phyloP scores from a whole-genome alignment of 2,329 filamentous ascomycete genomes.

The Penicillium janthinellum region DNA sequence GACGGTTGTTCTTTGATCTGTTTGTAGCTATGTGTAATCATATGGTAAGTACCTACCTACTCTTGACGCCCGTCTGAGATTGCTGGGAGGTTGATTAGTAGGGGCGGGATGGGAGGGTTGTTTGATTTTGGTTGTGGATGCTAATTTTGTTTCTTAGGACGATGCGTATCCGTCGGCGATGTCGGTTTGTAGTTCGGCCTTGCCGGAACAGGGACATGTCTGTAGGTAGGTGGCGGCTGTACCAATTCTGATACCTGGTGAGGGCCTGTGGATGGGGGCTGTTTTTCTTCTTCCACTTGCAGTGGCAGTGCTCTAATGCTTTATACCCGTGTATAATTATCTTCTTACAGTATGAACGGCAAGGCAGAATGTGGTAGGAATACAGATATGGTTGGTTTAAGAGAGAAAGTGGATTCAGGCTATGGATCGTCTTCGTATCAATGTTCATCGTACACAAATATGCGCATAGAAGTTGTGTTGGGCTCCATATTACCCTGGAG shows the following conservation, averaged over 20 bases:
- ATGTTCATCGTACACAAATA: background rate
- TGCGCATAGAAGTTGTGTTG: background rate
- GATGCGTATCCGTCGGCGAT: slow-evolving; percentile 21
- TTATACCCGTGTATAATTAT: slow-evolving; percentile 25
- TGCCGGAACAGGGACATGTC: slow-evolving; percentile 6
- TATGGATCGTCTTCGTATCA: background rate
- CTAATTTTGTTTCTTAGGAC: slow-evolving; percentile 24
- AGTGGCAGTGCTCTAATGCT: background rate
- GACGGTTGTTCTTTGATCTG: slow-evolving; percentile 87
- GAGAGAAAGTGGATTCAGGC: background rate
- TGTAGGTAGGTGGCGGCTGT: background rate
- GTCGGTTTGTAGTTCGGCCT: slow-evolving; percentile 22
- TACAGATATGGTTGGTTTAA: background rate
- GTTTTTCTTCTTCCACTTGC: slow-evolving; percentile 1
- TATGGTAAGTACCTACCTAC: slow-evolving; percentile 59
- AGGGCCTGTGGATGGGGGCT: background rate
- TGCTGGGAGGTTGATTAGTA: too few relatives aligned
- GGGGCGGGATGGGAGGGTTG: background rate
- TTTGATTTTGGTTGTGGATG: background rate
- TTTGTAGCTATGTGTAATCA: slow-evolving; percentile 94
- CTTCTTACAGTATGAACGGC: background rate
- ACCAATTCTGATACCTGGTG: background rate
- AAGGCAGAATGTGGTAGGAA: background rate
- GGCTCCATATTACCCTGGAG: too few relatives aligned
- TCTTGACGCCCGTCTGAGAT: too few relatives aligned